These are phyloP conservation scores for Monilinia laxa DNA, from an alignment of 2,329 filamentous ascomycete species.

Conservation along the genomic window DNA sequence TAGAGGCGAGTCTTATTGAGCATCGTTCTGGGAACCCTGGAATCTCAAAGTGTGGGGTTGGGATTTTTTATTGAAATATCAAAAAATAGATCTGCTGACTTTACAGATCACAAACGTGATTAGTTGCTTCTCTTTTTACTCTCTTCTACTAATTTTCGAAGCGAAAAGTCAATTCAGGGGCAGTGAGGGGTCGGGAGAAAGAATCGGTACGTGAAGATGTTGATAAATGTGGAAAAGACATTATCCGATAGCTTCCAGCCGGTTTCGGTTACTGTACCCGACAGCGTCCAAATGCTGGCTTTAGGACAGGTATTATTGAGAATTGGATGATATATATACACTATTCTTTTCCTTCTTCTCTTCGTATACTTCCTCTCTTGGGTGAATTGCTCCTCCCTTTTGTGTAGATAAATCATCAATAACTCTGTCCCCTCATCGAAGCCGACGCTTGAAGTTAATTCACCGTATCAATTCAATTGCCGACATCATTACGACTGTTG, in stretches of 20 bases:
- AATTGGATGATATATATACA: constrained; percentile 11
- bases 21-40: not conserved
- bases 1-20: not conserved
- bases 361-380: not conserved
- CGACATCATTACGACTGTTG: not conserved
- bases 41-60: constrained; percentile 2
- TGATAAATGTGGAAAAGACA: constrained; percentile 19
- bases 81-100: not conserved
- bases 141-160: not conserved
- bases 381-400: not conserved
- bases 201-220: constrained; percentile 5
- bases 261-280: not conserved
- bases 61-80: no score
- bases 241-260: constrained; percentile 20
- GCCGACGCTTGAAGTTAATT: constrained; percentile 7
- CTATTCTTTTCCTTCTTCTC: not conserved
- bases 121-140: not conserved
- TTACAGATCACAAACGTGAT: not conserved
- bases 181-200: not conserved
- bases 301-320: not conserved
- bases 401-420: not conserved
- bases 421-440: constrained; percentile 3
- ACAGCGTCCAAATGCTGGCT: not conserved
- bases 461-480: constrained; percentile 11
- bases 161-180: constrained; percentile 13